Evolutionary conservation across 2,329 filamentous ascomycete species (phyloP).

Genomic region (Fusarium metavorans): DNA sequence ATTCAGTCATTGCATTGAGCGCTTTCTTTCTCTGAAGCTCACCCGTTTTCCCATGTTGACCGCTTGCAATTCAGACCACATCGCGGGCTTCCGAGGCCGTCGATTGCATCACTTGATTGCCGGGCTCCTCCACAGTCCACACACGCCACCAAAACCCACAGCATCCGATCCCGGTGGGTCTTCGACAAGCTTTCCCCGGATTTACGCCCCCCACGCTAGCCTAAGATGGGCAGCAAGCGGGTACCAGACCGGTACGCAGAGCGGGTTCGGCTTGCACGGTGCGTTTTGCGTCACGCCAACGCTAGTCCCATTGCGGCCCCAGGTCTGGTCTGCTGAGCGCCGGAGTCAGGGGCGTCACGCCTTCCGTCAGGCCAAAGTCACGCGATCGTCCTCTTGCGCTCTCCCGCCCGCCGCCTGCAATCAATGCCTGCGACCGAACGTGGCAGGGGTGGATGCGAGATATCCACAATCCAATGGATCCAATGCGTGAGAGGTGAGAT

Average conservation of each 20-base stretch:
- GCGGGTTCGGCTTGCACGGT: slow-evolving; percentile 22
- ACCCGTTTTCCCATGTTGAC: neutral
- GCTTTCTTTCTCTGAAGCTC: neutral
- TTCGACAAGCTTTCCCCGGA: slow-evolving; percentile 51
- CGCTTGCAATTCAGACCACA: neutral
- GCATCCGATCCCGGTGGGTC: slow-evolving; percentile 45
- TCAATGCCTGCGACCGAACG: slow-evolving; percentile 7
- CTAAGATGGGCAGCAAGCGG: slow-evolving; percentile 27
- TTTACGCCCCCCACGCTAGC: slow-evolving; percentile 43
- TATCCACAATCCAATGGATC: slow-evolving; percentile 12
- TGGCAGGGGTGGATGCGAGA: slow-evolving; percentile 3
- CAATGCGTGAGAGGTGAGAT: slow-evolving; percentile 8
- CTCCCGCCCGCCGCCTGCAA: slow-evolving; percentile 8
- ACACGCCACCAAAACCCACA: slow-evolving; percentile 37
- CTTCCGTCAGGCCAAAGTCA: slow-evolving; percentile 48
- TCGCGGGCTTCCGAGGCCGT: slow-evolving; percentile 28
- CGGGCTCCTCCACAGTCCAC: slow-evolving; percentile 20
- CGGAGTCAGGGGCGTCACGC: slow-evolving; percentile 43
- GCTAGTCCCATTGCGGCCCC: slow-evolving; percentile 42
- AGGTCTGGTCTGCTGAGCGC: slow-evolving; percentile 44
- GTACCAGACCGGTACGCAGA: slow-evolving; percentile 41
- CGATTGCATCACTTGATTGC: slow-evolving; percentile 33
- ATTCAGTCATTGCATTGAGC: neutral
- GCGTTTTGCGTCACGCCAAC: slow-evolving; percentile 15
- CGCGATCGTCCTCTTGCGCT: slow-evolving; percentile 43